Percentiles rank a stretch among this genome's conserved stretches.
These are phyloP conservation scores for Fagopyrum tataricum DNA, from an alignment of 148 eudicot species.

Conservation along the genomic window DNA sequence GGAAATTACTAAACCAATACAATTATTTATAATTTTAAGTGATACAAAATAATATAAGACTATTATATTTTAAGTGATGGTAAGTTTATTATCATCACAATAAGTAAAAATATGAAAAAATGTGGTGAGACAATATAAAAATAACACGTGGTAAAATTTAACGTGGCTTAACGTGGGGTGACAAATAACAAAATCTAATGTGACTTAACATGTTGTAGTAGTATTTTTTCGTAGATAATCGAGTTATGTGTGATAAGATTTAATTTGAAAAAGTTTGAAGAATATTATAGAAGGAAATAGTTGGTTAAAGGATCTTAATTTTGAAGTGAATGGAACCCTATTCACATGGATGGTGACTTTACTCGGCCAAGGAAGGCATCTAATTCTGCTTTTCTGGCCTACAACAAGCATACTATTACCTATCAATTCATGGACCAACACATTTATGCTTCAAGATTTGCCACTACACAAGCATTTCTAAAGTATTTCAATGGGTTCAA, in stretches of 20 bases:
- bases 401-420: not conserved
- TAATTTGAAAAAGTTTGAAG: not conserved
- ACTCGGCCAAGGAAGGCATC: not conserved
- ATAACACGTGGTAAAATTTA: no score
- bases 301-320: not conserved
- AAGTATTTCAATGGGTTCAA: not conserved
- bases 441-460: not conserved
- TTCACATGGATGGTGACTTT: not conserved
- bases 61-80: no score
- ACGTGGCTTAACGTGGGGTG: no score
- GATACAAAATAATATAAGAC: no score
- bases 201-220: no score
- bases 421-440: slow-evolving; percentile 1
- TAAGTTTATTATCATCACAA: no score
- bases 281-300: not conserved
- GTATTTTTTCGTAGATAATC: no score
- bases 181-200: no score
- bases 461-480: not conserved
- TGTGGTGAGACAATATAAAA: no score
- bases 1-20: no score
- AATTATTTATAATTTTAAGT: no score
- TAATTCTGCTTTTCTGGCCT: not conserved
- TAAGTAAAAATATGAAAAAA: no score
- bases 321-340: not conserved
- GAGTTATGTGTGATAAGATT: not conserved